A percentile compares a stretch with the other conserved stretches of the same genome.
Evolutionary conservation across 345 rosid species (phyloP).

Genomic region (Alliaria petiolata): DNA sequence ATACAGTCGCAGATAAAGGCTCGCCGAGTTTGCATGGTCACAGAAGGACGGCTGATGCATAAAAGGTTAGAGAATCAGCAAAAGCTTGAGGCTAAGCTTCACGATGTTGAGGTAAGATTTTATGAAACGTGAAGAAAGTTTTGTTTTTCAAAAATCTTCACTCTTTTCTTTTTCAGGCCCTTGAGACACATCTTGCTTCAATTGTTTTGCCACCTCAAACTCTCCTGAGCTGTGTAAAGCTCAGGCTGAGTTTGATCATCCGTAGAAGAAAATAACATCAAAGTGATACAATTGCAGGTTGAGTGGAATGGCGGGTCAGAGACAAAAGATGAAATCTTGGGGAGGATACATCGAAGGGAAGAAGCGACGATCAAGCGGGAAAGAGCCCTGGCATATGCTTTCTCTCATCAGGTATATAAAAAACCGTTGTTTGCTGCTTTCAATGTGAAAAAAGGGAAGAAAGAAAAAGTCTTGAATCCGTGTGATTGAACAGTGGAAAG

Average conservation of each 20-base stretch:
- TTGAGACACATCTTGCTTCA: neutral
- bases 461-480: neutral
- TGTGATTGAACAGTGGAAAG: constrained; percentile 62
- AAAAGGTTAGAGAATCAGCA: constrained; percentile 87
- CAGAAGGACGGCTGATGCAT: constrained; percentile 64
- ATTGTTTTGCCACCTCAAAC: neutral
- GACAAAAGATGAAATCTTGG: constrained; percentile 65
- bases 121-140: too few relatives aligned
- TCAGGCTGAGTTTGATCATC: too few relatives aligned
- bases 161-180: too few relatives aligned
- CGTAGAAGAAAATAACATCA: neutral
- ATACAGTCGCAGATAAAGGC: constrained; percentile 63
- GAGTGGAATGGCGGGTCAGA: constrained; percentile 87
- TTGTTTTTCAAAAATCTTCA: too few relatives aligned
- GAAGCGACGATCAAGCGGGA: constrained; percentile 91
- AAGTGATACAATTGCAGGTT: constrained; percentile 48
- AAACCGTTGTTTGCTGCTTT: neutral
- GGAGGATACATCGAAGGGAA: constrained; percentile 76
- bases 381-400: constrained; percentile 92
- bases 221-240: neutral
- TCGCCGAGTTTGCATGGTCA: constrained; percentile 77
- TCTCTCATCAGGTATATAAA: constrained; percentile 79
- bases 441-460: neutral
- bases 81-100: constrained; percentile 92
- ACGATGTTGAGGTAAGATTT: constrained; percentile 62